phyloP scores from a whole-genome alignment of 78 protist species.

The Dictyostelium capitatum region DNA sequence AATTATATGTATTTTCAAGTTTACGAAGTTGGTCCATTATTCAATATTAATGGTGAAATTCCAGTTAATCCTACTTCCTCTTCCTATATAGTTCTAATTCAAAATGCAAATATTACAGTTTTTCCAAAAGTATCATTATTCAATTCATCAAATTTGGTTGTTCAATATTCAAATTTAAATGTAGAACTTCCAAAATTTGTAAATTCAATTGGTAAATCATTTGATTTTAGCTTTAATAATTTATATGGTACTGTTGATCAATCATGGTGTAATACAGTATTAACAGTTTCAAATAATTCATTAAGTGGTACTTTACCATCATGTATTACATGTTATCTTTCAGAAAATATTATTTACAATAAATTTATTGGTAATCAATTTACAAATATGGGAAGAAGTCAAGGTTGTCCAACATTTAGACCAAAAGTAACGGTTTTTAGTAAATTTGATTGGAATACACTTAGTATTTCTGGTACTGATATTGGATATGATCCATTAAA shows the following conservation, averaged over 20 bases:
- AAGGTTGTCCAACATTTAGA: background rate
- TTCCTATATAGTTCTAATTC: too few species aligned
- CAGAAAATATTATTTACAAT: background rate
- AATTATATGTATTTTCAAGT: background rate
- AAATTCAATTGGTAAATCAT: too few species aligned
- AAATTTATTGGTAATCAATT: background rate
- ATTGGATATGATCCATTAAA: background rate
- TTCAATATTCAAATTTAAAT: background rate
- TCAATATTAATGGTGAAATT: background rate
- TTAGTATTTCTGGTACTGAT: background rate
- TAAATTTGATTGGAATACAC: background rate
- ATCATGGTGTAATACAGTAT: background rate
- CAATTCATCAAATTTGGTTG: background rate
- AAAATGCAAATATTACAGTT: background rate
- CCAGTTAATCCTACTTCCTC: background rate
- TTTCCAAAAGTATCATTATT: background rate
- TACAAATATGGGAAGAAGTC: background rate
- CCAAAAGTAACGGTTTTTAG: background rate
- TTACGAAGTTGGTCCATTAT: background rate
- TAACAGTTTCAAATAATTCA: background rate
- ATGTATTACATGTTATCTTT: background rate
- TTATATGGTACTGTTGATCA: background rate
- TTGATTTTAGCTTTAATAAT: background rate
- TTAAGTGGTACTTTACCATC: background rate
- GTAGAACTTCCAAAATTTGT: background rate